A percentile compares a stretch with the other conserved stretches of the same genome.
These are phyloP conservation scores for Exophiala viscosa DNA, from an alignment of 2,329 filamentous ascomycete species.

Conservation along the genomic window DNA sequence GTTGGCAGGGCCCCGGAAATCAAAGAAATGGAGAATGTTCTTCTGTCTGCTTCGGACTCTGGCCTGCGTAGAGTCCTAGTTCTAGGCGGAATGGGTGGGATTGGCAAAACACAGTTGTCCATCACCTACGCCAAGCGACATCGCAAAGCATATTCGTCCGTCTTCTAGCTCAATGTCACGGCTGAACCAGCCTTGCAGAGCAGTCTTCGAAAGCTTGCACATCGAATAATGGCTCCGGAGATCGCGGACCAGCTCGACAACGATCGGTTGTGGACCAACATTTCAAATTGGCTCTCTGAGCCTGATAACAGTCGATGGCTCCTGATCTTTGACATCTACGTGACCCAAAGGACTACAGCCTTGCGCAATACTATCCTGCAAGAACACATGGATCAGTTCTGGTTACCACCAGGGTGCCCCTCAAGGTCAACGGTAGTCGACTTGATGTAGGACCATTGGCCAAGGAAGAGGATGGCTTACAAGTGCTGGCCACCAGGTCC, in stretches of 20 bases:
- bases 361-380: constrained; percentile 19
- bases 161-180: constrained; percentile 45
- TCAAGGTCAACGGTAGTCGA: constrained; percentile 1
- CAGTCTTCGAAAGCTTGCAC: constrained; percentile 28
- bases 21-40: constrained; percentile 13
- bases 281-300: constrained; percentile 20
- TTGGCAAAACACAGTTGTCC: constrained; percentile 46
- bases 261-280: background rate
- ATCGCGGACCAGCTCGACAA: background rate
- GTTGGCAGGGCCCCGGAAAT: constrained; percentile 14
- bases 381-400: constrained; percentile 24
- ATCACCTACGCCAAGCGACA: constrained; percentile 37
- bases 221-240: constrained; percentile 1
- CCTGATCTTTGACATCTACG: constrained; percentile 29
- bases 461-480: constrained; percentile 10
- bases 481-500: constrained; percentile 15
- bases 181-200: constrained; percentile 37
- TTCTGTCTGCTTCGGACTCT: constrained; percentile 1
- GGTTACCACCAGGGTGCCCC: constrained; percentile 24
- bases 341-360: constrained; percentile 14
- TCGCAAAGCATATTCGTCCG: constrained; percentile 36
- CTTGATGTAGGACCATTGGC: constrained; percentile 7
- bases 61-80: constrained; percentile 20
- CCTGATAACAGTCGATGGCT: constrained; percentile 26
- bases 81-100: constrained; percentile 43